phyloP scores from a whole-genome alignment of 108 stramenopile genomes.

The Nitzschia inconspicua region DNA sequence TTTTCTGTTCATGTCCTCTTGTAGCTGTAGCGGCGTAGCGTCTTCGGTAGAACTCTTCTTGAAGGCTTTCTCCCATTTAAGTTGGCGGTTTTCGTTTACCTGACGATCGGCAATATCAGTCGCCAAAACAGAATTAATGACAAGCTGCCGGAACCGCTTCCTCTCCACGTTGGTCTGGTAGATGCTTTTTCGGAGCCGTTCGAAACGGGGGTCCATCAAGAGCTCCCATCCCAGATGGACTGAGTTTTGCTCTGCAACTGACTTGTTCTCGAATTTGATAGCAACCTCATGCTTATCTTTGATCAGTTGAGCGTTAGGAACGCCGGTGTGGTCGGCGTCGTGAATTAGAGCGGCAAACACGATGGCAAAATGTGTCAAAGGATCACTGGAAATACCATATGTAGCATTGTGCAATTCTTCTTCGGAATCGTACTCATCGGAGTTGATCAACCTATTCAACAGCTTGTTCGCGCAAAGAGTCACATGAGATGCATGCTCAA shows the following conservation, averaged over 20 bases:
- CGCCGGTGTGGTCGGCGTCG: slow-evolving; percentile 51
- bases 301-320: slow-evolving; percentile 49
- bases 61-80: slow-evolving; percentile 48
- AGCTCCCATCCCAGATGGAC: slow-evolving; percentile 38
- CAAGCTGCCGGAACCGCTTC: slow-evolving; percentile 37
- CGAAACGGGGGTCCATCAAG: slow-evolving; percentile 40
- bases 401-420: slow-evolving; percentile 25
- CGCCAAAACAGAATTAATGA: slow-evolving; percentile 43
- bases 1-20: slow-evolving; percentile 33
- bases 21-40: slow-evolving; percentile 10
- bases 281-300: slow-evolving; percentile 34
- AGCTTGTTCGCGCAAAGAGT: slow-evolving; percentile 45
- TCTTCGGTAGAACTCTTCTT: background rate
- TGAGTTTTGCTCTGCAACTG: slow-evolving; percentile 51
- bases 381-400: slow-evolving; percentile 38
- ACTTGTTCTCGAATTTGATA: slow-evolving; percentile 24
- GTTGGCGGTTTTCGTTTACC: slow-evolving; percentile 20
- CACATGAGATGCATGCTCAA: slow-evolving; percentile 56
- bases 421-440: slow-evolving; percentile 34
- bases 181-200: slow-evolving; percentile 32
- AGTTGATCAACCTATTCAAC: slow-evolving; percentile 36
- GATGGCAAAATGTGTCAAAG: slow-evolving; percentile 46
- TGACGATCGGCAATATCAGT: slow-evolving; percentile 50
- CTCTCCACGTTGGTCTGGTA: slow-evolving; percentile 35
- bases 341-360: slow-evolving; percentile 53